Evolutionary conservation across 257 asterid genomes (phyloP), one percentile per base, ranked within the genome.

Genomic region (Forsythia viridissima): DNA sequence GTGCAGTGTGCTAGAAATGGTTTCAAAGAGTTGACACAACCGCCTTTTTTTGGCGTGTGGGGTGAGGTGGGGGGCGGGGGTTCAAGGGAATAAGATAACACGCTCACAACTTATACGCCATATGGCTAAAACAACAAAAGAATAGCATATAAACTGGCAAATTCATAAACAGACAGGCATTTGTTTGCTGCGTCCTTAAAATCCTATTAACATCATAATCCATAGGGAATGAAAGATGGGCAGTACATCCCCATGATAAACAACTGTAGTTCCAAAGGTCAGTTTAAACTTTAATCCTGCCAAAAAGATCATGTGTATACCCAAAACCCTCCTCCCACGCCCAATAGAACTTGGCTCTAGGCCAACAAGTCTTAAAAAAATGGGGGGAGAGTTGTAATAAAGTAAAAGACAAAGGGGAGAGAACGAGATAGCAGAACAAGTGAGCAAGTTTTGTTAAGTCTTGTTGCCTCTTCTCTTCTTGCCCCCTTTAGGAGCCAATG

Each of bases 381-480:
- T 37, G 20, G 0, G 46, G 70, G 39, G 70, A 16, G 30, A 39
- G 70, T 21, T 61, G 69, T 61, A 10, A 61, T 61, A 72, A 61
- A 16, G 55, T 37, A 34, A 67, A 16, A 6, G 34, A 34, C 24
- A 42, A 77, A 30, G 55, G 40, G 48, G 46, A 42, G 68, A 70
- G 71, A 46, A 68, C 30, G 48, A 70, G 63, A 46, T 38, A 30
- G 43, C 16, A 39, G 51, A 48, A 37, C 9, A 18, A 41, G 55
- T 57, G 30, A 57, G 7, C 24, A 10, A 11, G 8, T 24, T 61
- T 61, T 20, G 36, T 55, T 9, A 24, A 18, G n/a, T 43, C 76
- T 36, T 70, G 70, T 41, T 20, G 9, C 38, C 18, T 75, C 81
- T 63, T 67, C 69, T 70, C 71, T 76, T 74, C 81, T 66, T 48